Conservation (phyloP, 805 yeast genomes). For the Starmerella khaoyaiensis region DNA sequence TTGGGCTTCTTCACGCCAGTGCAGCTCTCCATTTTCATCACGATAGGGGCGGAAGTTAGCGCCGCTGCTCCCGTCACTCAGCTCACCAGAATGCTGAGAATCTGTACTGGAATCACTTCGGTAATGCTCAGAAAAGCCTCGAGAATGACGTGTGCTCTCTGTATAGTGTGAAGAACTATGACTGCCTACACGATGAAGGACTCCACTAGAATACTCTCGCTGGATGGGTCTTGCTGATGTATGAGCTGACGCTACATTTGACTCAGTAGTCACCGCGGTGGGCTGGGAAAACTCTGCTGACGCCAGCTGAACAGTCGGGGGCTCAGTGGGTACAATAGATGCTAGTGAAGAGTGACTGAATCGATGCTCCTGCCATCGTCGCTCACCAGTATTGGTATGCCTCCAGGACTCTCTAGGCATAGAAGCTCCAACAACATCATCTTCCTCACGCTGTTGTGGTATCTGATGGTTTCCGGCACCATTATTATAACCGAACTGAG, state of each 20-base stretch:
- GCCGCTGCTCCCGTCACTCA: conserved; percentile 19
- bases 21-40: conserved; percentile 27
- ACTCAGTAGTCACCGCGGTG: too few species aligned
- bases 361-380: conserved; percentile 40
- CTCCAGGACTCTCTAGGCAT: conserved; percentile 51
- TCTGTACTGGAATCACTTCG: conserved; percentile 27
- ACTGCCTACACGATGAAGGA: conserved; percentile 25
- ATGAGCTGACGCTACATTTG: background rate
- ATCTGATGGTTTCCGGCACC: conserved; percentile 1
- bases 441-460: conserved; percentile 9
- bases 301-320: conserved; percentile 64
- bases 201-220: conserved; percentile 27
- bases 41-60: conserved; percentile 24
- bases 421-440: conserved; percentile 23
- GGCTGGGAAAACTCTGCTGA: conserved; percentile 28
- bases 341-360: conserved; percentile 56
- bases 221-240: conserved; percentile 11
- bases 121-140: conserved; percentile 21
- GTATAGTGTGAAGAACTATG: conserved; percentile 24
- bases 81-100: conserved; percentile 18
- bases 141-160: conserved; percentile 2
- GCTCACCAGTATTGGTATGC: conserved; percentile 28
- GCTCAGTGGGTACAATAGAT: conserved; percentile 65
- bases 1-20: conserved; percentile 21
- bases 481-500: background rate